Percentiles rank a stretch among this genome's conserved stretches.
These are phyloP conservation scores for Penicillium nucicola DNA, from an alignment of 495 filamentous ascomycete genomes.

Conservation along the genomic window DNA sequence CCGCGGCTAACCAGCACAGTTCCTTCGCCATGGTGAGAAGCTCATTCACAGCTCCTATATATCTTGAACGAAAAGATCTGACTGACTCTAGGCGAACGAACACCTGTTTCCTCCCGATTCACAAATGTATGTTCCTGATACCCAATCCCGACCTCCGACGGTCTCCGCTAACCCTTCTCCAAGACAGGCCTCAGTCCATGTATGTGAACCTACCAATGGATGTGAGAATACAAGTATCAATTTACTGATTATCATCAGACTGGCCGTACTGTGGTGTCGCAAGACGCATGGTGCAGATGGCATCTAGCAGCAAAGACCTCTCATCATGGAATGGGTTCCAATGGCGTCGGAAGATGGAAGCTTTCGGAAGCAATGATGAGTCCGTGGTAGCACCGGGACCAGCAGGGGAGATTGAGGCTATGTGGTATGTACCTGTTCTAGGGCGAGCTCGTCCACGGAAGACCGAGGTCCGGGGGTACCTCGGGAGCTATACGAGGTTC, in stretches of 20 bases:
- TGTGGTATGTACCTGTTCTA: slow-evolving; percentile 55
- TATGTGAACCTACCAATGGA: slow-evolving; percentile 28
- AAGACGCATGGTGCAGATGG: slow-evolving; percentile 65
- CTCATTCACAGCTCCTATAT: not conserved
- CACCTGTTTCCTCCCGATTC: slow-evolving; percentile 82
- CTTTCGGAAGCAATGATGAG: slow-evolving; percentile 69
- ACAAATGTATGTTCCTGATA: slow-evolving; percentile 58
- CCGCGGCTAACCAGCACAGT: slow-evolving; percentile 33
- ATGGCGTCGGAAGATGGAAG: slow-evolving; percentile 78
- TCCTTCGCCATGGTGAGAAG: slow-evolving; percentile 76
- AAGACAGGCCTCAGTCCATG: slow-evolving; percentile 73
- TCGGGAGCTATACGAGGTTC: too few relatives aligned
- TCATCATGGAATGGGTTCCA: slow-evolving; percentile 64
- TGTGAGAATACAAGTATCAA: not conserved
- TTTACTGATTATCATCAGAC: slow-evolving; percentile 40
- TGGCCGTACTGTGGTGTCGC: slow-evolving; percentile 93
- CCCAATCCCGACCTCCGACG: slow-evolving; percentile 4
- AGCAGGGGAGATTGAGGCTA: slow-evolving; percentile 63
- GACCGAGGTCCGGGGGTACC: too few relatives aligned
- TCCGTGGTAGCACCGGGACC: slow-evolving; percentile 66
- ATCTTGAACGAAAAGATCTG: slow-evolving; percentile 1
- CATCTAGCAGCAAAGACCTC: slow-evolving; percentile 56
- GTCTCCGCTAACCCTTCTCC: slow-evolving; percentile 20
- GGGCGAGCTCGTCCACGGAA: not conserved
- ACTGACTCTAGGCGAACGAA: slow-evolving; percentile 62